These are phyloP conservation scores for Verticillium tricorpus DNA, from an alignment of 2,329 filamentous ascomycete species.

Conservation along the genomic window DNA sequence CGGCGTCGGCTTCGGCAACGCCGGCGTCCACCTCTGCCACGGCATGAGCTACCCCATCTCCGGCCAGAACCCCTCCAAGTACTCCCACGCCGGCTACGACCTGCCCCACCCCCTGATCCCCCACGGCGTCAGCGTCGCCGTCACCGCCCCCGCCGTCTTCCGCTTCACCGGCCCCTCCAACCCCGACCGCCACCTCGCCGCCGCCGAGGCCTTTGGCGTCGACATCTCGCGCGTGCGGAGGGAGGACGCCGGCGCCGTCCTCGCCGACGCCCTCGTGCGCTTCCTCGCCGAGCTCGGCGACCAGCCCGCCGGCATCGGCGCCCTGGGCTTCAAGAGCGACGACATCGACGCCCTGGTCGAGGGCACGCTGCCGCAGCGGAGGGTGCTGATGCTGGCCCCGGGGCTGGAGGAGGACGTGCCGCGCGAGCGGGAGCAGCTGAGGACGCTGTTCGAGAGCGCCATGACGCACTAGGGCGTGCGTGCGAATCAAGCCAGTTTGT, in stretches of 20 bases:
- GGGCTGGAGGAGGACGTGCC: slow-evolving; percentile 67
- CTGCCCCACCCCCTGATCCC: slow-evolving; percentile 78
- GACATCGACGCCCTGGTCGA: slow-evolving; percentile 85
- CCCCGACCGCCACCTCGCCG: slow-evolving; percentile 83
- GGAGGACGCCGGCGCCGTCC: slow-evolving; percentile 83
- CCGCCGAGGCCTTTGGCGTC: slow-evolving; percentile 86
- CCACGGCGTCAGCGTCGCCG: slow-evolving; percentile 91
- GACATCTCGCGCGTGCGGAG: slow-evolving; percentile 83
- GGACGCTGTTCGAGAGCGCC: slow-evolving; percentile 61
- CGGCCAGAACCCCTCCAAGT: slow-evolving; percentile 80
- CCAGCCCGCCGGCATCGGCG: slow-evolving; percentile 82
- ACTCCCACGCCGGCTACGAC: slow-evolving; percentile 83
- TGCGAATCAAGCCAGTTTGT: not conserved
- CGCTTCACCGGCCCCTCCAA: slow-evolving; percentile 88
- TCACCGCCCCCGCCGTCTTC: slow-evolving; percentile 91
- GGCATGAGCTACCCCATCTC: slow-evolving; percentile 87
- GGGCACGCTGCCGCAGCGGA: slow-evolving; percentile 86
- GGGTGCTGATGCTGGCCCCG: slow-evolving; percentile 89
- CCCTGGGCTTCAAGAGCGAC: slow-evolving; percentile 69
- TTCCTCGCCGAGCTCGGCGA: slow-evolving; percentile 84
- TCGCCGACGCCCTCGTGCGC: slow-evolving; percentile 74
- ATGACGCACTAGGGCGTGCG: slow-evolving; percentile 27
- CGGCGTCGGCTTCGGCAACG: slow-evolving; percentile 95
- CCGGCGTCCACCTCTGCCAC: slow-evolving; percentile 78
- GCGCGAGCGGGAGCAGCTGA: slow-evolving; percentile 67